Evolutionary conservation across 2,329 filamentous ascomycete genomes (phyloP).

Genomic region (Thyridium curvatum): DNA sequence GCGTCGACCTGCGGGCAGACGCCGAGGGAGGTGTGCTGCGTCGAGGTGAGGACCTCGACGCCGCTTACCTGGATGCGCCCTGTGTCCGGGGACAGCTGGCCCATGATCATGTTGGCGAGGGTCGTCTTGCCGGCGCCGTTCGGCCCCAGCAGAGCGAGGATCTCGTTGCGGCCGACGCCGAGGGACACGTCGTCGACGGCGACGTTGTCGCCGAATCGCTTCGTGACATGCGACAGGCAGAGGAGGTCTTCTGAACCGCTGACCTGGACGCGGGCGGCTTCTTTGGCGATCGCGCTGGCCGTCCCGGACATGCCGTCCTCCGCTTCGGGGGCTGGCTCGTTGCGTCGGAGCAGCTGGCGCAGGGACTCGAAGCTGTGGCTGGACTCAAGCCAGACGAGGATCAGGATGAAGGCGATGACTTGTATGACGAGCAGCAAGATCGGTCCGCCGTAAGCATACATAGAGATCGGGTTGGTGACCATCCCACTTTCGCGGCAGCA

Average conservation of each 20-base stretch:
- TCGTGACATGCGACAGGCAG: constrained; percentile 73
- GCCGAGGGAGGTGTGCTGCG: constrained; percentile 72
- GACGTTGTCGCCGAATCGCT: constrained; percentile 67
- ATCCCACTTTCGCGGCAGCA: constrained; percentile 63
- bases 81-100: constrained; percentile 70
- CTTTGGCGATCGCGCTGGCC: constrained; percentile 58
- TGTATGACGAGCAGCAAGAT: constrained; percentile 79
- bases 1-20: constrained; percentile 88
- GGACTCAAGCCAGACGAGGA: constrained; percentile 78
- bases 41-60: constrained; percentile 78
- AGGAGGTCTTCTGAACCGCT: constrained; percentile 34
- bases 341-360: constrained; percentile 27
- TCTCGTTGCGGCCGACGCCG: constrained; percentile 72
- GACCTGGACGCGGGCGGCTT: constrained; percentile 53
- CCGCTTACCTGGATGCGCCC: constrained; percentile 20
- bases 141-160: constrained; percentile 84
- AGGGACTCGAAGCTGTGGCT: constrained; percentile 51
- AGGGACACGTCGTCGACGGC: constrained; percentile 90
- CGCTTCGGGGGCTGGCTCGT: neutral
- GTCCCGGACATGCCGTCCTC: constrained; percentile 5
- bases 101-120: constrained; percentile 93
- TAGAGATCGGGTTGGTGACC: constrained; percentile 60
- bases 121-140: constrained; percentile 99
- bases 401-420: constrained; percentile 62
- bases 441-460: constrained; percentile 73